These are phyloP conservation scores for Russula emetica DNA, from an alignment of 768 basidiomycete species.

Conservation along the genomic window DNA sequence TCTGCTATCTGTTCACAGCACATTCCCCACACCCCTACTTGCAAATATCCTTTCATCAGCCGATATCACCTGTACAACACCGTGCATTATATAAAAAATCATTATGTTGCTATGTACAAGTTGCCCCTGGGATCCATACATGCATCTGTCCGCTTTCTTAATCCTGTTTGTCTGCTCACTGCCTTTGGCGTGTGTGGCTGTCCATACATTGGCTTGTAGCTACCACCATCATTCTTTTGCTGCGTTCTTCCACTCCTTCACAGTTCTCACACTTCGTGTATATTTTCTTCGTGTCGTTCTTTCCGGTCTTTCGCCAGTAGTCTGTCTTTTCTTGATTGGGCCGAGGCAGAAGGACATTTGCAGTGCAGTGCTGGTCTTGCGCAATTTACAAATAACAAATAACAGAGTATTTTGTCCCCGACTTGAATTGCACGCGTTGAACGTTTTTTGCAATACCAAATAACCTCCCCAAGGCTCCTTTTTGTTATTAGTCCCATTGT, in stretches of 20 bases:
- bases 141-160: background rate
- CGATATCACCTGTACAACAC: conserved; percentile 27
- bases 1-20: conserved; percentile 11
- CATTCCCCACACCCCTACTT: conserved; percentile 18
- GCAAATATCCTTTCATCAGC: conserved; percentile 16
- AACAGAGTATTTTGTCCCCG: background rate
- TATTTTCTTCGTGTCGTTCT: conserved; percentile 1
- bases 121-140: conserved; percentile 9
- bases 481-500: background rate
- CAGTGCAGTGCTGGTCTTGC: conserved; percentile 25
- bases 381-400: conserved; percentile 6
- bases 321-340: conserved; percentile 13
- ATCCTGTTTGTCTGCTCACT: conserved; percentile 6
- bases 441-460: background rate
- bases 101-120: conserved; percentile 21
- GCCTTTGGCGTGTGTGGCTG: conserved; percentile 10
- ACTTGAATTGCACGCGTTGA: background rate
- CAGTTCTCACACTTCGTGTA: conserved; percentile 8
- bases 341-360: conserved; percentile 11
- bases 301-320: background rate
- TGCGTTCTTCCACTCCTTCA: conserved; percentile 3
- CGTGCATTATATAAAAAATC: conserved; percentile 18
- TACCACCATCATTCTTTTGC: background rate
- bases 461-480: background rate
- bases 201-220: conserved; percentile 20